phyloP scores from a whole-genome alignment of 2,329 filamentous ascomycete species.

The Aspergillus amoenus region DNA sequence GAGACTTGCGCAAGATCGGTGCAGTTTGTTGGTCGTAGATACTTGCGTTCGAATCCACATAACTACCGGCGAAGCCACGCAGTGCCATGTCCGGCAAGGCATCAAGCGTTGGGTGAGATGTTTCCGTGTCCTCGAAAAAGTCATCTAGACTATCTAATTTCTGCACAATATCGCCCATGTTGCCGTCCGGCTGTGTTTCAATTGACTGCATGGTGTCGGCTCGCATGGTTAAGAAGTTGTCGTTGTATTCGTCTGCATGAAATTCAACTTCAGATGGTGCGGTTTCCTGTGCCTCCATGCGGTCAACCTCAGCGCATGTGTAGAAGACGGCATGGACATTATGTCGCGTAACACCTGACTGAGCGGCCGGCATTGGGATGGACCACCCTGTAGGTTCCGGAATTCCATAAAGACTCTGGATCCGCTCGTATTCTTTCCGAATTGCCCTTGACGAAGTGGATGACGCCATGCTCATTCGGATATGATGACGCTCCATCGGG shows the following conservation, averaged over 20 bases:
- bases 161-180: slow-evolving; percentile 78
- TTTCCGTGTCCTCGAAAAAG: slow-evolving; percentile 71
- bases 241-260: slow-evolving; percentile 80
- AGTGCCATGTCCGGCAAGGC: slow-evolving; percentile 37
- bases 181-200: slow-evolving; percentile 59
- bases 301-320: slow-evolving; percentile 72
- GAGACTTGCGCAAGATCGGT: slow-evolving; percentile 82
- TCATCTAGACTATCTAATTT: slow-evolving; percentile 78
- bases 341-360: slow-evolving; percentile 78
- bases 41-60: slow-evolving; percentile 72
- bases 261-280: slow-evolving; percentile 89
- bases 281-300: slow-evolving; percentile 58
- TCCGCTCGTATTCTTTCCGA: slow-evolving; percentile 91
- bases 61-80: slow-evolving; percentile 58
- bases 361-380: slow-evolving; percentile 85
- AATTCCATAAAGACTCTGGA: slow-evolving; percentile 92
- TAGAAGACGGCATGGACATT: slow-evolving; percentile 98
- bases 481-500: slow-evolving; percentile 88
- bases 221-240: slow-evolving; percentile 74
- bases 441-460: slow-evolving; percentile 75
- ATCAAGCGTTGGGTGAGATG: slow-evolving; percentile 57
- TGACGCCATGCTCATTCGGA: slow-evolving; percentile 97
- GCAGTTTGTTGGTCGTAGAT: slow-evolving; percentile 91
- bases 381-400: slow-evolving; percentile 96
- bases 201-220: slow-evolving; percentile 94